Percentiles rank a stretch among this genome's conserved stretches.
phyloP scores from a whole-genome alignment of 1,284 basidiomycete genomes.

The Irpex rosettiformis region DNA sequence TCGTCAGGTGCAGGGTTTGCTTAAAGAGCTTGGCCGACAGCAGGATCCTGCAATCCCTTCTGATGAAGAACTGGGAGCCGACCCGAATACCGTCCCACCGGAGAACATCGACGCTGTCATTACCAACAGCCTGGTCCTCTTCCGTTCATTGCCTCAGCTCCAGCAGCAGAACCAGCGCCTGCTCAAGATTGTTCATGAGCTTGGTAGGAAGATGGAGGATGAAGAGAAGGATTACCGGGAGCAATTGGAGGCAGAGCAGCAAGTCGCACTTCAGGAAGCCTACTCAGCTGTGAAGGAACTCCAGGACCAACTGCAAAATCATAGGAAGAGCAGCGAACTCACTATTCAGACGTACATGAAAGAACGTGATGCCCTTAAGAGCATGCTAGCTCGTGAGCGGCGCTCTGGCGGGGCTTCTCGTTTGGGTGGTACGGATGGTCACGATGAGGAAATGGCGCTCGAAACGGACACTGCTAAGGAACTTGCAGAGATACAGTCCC shows the following conservation, averaged over 20 bases:
- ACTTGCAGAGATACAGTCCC: conserved; percentile 67
- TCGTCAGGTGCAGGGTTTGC: conserved; percentile 78
- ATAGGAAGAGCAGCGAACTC: conserved; percentile 65
- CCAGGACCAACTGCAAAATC: conserved; percentile 68
- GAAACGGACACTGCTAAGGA: conserved; percentile 44
- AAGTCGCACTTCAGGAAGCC: conserved; percentile 82
- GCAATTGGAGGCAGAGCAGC: conserved; percentile 66
- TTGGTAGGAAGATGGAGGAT: conserved; percentile 74
- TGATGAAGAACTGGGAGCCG: conserved; percentile 63
- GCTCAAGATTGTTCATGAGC: conserved; percentile 78
- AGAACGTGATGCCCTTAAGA: conserved; percentile 85
- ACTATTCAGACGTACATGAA: conserved; percentile 78
- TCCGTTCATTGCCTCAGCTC: conserved; percentile 75
- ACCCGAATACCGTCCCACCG: conserved; percentile 36
- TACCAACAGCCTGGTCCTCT: conserved; percentile 87
- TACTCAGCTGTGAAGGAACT: conserved; percentile 82
- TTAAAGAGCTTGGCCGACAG: conserved; percentile 75
- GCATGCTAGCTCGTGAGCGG: conserved; percentile 56
- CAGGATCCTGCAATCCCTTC: conserved; percentile 81
- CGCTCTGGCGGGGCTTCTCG: conserved; percentile 12
- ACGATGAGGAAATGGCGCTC: conserved; percentile 21
- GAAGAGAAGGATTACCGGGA: conserved; percentile 71
- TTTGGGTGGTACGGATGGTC: conserved; percentile 34
- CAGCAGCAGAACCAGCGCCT: conserved; percentile 91
- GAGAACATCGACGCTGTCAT: conserved; percentile 78